These are phyloP conservation scores for Synchytrium microbalum DNA, from an alignment of 371 early-diverging fungal genomes.

Conservation along the genomic window DNA sequence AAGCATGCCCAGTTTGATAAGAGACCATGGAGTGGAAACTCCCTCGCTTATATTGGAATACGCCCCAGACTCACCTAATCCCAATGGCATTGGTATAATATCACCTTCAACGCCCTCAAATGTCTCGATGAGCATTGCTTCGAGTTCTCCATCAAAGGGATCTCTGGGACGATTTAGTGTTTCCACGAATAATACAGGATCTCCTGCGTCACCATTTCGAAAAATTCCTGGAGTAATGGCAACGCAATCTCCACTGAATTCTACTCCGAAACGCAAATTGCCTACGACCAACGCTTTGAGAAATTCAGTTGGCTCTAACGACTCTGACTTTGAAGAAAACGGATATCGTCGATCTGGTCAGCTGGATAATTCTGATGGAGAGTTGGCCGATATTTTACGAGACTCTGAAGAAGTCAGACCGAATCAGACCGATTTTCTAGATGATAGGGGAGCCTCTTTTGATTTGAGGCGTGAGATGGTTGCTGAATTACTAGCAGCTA, in stretches of 20 bases:
- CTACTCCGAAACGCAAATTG: not conserved
- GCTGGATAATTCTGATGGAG: not conserved
- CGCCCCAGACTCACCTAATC: not conserved
- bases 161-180: not conserved
- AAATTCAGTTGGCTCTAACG: not conserved
- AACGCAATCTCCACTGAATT: not conserved
- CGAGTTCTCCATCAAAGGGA: not conserved
- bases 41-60: not conserved
- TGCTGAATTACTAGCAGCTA: conserved; percentile 8
- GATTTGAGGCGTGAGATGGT: conserved; percentile 8
- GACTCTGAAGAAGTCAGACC: not conserved
- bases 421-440: conserved; percentile 3
- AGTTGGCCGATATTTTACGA: not conserved
- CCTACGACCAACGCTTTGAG: not conserved
- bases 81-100: not conserved
- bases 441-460: not conserved
- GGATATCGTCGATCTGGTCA: not conserved
- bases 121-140: not conserved
- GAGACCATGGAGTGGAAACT: not conserved
- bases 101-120: not conserved
- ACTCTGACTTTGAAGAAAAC: not conserved
- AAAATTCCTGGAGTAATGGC: too few species aligned
- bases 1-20: not conserved
- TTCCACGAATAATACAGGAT: not conserved
- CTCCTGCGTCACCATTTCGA: not conserved